Conservation (phyloP, 2,329 filamentous ascomycete genomes). For the Elsinoe arachidis region DNA sequence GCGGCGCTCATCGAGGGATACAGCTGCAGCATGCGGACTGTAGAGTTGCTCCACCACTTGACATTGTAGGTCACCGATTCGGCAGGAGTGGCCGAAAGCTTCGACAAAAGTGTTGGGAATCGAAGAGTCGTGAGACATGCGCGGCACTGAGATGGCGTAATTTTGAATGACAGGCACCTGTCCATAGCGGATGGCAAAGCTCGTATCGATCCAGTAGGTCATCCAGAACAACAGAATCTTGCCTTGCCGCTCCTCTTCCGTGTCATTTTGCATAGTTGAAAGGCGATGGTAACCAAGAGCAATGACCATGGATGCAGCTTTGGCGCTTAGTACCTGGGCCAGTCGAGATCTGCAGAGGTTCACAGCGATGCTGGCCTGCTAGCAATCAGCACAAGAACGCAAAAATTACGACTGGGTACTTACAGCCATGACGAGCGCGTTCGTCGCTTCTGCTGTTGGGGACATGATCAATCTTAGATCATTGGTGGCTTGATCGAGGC, state of each 20-base stretch:
- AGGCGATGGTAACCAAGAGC: constrained; percentile 35
- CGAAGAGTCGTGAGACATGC: constrained; percentile 18
- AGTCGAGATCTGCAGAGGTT: constrained; percentile 55
- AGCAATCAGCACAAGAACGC: not conserved
- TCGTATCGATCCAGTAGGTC: constrained; percentile 48
- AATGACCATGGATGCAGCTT: constrained; percentile 53
- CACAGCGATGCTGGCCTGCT: constrained; percentile 52
- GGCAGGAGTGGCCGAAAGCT: constrained; percentile 48
- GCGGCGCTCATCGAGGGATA: not conserved
- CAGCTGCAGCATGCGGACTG: not conserved
- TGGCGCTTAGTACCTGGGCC: constrained; percentile 54
- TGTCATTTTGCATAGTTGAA: constrained; percentile 14
- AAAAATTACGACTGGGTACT: not conserved
- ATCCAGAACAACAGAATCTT: constrained; percentile 48
- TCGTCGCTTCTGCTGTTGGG: constrained; percentile 14
- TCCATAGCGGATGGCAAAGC: constrained; percentile 46
- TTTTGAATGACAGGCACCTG: constrained; percentile 44
- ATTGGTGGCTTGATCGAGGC: constrained; percentile 13
- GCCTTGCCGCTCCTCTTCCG: constrained; percentile 17
- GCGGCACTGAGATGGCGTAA: constrained; percentile 49
- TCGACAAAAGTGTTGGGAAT: constrained; percentile 36
- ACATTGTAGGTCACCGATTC: constrained; percentile 48
- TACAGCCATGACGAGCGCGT: constrained; percentile 16
- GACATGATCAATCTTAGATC: constrained; percentile 16
- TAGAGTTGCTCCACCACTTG: constrained; percentile 53